Base-by-base conservation (phyloP, 1,139 yeast species). In the Geotrichum citri-aurantii region DNA sequence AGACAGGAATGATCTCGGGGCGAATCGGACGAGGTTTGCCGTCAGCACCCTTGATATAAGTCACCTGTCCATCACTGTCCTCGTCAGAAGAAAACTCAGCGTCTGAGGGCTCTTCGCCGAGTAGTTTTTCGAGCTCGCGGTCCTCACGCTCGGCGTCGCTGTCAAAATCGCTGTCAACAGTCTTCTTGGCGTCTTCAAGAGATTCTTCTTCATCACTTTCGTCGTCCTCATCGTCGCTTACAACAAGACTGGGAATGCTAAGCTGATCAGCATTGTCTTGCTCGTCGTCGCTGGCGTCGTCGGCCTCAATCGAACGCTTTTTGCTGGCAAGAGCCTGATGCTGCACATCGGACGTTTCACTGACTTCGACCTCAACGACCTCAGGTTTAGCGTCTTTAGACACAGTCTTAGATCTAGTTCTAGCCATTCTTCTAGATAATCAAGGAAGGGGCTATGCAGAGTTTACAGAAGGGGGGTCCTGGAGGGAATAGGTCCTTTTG, bases 1-100 rank as follows among this genome's bases (percentile, higher is more conserved):
- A 93, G 21, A 83, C 85, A 3, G 99, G 98, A 40, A 89, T 86
- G 65, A 93, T 92, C 71, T 90, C 97, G 2, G 97, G 97, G 67
- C 82, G 84, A 61, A 92, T 79, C 10, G 85, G 74, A 70, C 98
- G 79, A 19, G 84, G 83, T 58, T 80, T 77, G 10, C 97, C 97
- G 72, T 92, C 97, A 0, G 97, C 84, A 66, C 81, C 79, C 11
- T 65, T 64, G 29, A 67, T 63, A 54, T 66, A 69, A 17, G 67
- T 62, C 48, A 66, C 64, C 27, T 61, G 59, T 24, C 63, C 65
- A 26, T 61, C 56, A 6, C 59, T 63, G 23, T 60, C 64, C 26
- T 61, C 64, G 19, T 61, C 64, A 27, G 50, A 56, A 4, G 50
- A 51, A 27, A 27, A 37, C 19, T 55, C 62, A 17, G 37, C 58